Conservation (phyloP, 352 stramenopile genomes). For the Globisporangium polare region DNA sequence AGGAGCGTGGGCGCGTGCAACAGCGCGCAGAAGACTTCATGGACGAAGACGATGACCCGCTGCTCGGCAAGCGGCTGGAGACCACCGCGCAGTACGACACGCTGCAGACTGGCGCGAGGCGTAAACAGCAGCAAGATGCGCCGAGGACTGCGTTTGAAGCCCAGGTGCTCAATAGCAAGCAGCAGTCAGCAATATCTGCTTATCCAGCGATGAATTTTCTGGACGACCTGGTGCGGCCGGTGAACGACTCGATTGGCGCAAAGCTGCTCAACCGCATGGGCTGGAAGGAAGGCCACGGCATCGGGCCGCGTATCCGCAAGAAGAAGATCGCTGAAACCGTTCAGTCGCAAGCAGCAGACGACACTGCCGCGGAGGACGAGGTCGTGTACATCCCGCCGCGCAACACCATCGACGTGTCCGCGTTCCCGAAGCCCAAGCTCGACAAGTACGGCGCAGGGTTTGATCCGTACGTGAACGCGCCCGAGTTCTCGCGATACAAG, state of each 20-base stretch:
- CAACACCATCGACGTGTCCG: conserved; percentile 45
- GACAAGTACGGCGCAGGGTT: conserved; percentile 78
- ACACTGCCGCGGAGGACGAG: conserved; percentile 28
- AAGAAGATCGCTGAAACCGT: conserved; percentile 28
- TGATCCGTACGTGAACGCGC: conserved; percentile 68
- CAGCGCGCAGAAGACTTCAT: conserved; percentile 92
- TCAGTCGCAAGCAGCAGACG: not conserved
- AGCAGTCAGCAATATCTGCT: not conserved
- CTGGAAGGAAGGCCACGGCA: conserved; percentile 89
- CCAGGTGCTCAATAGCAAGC: conserved; percentile 1
- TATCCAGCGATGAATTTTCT: conserved; percentile 48
- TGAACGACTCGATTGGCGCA: conserved; percentile 78
- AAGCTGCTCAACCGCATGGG: conserved; percentile 85
- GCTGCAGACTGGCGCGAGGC: conserved; percentile 32
- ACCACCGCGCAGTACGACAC: conserved; percentile 64
- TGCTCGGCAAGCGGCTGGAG: conserved; percentile 79
- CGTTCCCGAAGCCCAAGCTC: conserved; percentile 67
- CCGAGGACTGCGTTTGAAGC: conserved; percentile 15
- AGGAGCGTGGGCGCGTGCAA: conserved; percentile 23
- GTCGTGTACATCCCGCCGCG: conserved; percentile 54
- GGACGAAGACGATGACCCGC: conserved; percentile 91
- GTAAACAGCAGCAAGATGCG: conserved; percentile 14
- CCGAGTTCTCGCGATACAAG: conserved; percentile 65
- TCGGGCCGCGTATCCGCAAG: conserved; percentile 64
- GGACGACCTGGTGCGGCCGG: conserved; percentile 69